Evolutionary conservation across 768 basidiomycete genomes (phyloP).

Genomic region (Xerocomus brunneocitrinus): DNA sequence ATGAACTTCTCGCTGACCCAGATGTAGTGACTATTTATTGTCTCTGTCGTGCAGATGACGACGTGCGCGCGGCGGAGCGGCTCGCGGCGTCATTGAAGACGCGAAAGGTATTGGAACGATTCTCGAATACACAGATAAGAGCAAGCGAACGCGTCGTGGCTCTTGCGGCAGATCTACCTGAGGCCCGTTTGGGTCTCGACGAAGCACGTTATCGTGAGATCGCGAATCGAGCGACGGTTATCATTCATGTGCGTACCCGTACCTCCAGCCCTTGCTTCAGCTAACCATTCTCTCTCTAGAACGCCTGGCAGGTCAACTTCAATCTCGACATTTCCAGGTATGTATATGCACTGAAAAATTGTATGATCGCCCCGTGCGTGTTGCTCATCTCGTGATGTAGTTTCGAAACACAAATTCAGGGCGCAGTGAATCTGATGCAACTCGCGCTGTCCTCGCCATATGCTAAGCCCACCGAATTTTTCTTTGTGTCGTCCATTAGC

Average conservation of each 20-base stretch:
- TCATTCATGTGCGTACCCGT: slow-evolving; percentile 39
- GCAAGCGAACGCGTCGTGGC: slow-evolving; percentile 32
- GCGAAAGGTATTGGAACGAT: slow-evolving; percentile 28
- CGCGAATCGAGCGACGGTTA: slow-evolving; percentile 33
- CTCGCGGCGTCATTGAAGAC: slow-evolving; percentile 38
- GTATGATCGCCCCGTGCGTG: neutral
- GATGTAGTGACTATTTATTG: slow-evolving; percentile 43
- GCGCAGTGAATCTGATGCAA: slow-evolving; percentile 49
- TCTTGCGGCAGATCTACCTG: slow-evolving; percentile 41
- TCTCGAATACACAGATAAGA: neutral
- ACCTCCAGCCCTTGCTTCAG: neutral
- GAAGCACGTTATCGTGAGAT: slow-evolving; percentile 36
- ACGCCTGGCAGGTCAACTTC: slow-evolving; percentile 58
- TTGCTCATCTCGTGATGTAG: slow-evolving; percentile 10
- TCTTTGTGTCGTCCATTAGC: slow-evolving; percentile 49
- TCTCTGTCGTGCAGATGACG: slow-evolving; percentile 45
- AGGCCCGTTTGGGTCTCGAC: slow-evolving; percentile 37
- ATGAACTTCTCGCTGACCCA: slow-evolving; percentile 35
- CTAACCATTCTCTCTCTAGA: slow-evolving; percentile 25
- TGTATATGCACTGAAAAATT: neutral
- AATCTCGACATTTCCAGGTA: slow-evolving; percentile 34
- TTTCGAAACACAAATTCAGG: slow-evolving; percentile 46
- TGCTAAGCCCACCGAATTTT: slow-evolving; percentile 37
- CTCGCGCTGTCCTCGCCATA: slow-evolving; percentile 39
- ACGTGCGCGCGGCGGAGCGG: slow-evolving; percentile 40